These are phyloP conservation scores for Fonsecaea multimorphosa DNA, from an alignment of 2,329 filamentous ascomycete genomes.

Conservation along the genomic window DNA sequence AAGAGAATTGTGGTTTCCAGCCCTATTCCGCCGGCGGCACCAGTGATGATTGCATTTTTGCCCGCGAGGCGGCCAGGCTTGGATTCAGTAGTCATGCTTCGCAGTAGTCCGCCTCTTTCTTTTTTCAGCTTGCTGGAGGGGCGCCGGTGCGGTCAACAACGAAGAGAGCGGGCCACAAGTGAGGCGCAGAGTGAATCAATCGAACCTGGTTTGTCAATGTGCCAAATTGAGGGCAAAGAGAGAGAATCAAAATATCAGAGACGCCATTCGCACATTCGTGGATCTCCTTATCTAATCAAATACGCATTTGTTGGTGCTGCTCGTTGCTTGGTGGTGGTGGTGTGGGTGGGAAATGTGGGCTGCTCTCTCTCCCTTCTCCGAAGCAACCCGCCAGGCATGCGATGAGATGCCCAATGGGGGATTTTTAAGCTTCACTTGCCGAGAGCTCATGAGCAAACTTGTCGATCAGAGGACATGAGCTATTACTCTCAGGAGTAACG, in stretches of 20 bases:
- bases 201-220: neutral
- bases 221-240: neutral
- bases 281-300: conserved; percentile 9
- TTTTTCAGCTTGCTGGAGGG: neutral
- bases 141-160: neutral
- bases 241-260: neutral
- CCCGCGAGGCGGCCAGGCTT: conserved; percentile 60
- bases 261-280: neutral
- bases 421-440: neutral
- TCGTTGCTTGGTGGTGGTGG: neutral
- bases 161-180: neutral
- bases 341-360: neutral
- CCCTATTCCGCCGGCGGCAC: conserved; percentile 75
- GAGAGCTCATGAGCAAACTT: neutral
- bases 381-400: conserved; percentile 14
- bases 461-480: conserved; percentile 11
- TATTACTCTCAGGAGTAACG: neutral
- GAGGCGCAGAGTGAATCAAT: neutral
- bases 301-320: neutral
- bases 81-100: conserved; percentile 27
- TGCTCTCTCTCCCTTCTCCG: conserved; percentile 5
- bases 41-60: conserved; percentile 63
- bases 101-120: neutral
- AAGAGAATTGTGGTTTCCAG: conserved; percentile 92
- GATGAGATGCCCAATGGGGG: conserved; percentile 12